A percentile compares a stretch with the other conserved stretches of the same genome.
These are phyloP conservation scores for Fonticula alba DNA, from an alignment of 78 protist species.

Conservation along the genomic window DNA sequence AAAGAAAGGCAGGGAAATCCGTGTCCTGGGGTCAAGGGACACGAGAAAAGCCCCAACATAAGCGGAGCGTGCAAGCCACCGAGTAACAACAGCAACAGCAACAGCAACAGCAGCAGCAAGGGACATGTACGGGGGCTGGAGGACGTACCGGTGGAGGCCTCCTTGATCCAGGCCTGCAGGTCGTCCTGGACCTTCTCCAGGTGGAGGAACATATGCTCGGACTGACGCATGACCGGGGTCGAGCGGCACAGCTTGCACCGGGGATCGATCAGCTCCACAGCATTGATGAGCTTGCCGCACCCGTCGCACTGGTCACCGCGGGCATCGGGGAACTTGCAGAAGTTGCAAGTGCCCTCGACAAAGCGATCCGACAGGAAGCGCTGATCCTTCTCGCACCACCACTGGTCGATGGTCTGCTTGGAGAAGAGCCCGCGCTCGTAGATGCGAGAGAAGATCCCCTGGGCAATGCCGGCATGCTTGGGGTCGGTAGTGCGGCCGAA, in stretches of 20 bases:
- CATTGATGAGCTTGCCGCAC: constrained; percentile 44
- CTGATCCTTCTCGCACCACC: background rate
- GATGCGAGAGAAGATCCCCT: constrained; percentile 46
- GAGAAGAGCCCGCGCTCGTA: constrained; percentile 17
- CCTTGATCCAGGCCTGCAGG: constrained; percentile 19
- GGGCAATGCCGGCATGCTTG: constrained; percentile 54
- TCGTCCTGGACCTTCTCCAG: constrained; percentile 32
- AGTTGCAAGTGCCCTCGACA: constrained; percentile 57
- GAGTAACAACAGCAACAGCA: too few relatives aligned
- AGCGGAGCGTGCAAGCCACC: too few relatives aligned
- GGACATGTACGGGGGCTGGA: too few relatives aligned
- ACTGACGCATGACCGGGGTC: constrained; percentile 24
- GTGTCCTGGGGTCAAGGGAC: too few relatives aligned
- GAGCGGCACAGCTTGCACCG: constrained; percentile 23
- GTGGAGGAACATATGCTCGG: constrained; percentile 50
- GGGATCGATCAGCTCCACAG: constrained; percentile 39
- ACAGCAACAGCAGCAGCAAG: too few relatives aligned
- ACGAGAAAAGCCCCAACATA: too few relatives aligned
- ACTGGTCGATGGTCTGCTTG: background rate
- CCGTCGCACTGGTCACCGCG: constrained; percentile 82
- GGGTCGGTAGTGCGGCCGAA: constrained; percentile 65
- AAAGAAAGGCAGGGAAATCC: too few relatives aligned
- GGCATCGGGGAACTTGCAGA: constrained; percentile 29
- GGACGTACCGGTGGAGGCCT: background rate
- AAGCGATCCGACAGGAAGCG: constrained; percentile 67